Base-by-base conservation (phyloP, 306 rosid genomes). In the Clitoria ternatea region DNA sequence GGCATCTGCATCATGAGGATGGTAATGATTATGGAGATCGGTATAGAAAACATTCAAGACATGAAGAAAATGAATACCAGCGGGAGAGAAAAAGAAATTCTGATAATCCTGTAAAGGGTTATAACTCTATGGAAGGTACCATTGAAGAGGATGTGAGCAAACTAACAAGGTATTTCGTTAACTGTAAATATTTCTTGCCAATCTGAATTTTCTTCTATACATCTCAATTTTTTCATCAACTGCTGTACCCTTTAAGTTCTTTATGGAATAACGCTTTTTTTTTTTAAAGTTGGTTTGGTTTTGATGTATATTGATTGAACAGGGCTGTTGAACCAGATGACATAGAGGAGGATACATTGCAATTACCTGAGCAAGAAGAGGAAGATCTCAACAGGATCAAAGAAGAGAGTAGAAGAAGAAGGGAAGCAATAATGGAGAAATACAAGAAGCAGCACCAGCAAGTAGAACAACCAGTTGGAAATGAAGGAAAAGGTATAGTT, bases 401-500 rank as follows among this genome's bases (percentile, higher is more conserved):
- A 80, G 99, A 91, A 88, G 97, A 91, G 83, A 91, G 97, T 81
- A 84, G 87, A 68, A 91, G 90, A 70, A 78, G 96, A 81, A 89
- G 88, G 69, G 93, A 83, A 62, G 99, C 96, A 20, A 95, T 95
- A 80, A 79, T 95, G 80, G 97, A 89, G 76, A 95, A 95, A 85
- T 87, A 91, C 72, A 91, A 83, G 79, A 86, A 64, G 66, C 84
- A 79, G 90, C 79, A 56, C 70, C 90, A 85, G 80, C 81, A 71
- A 74, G 78, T 24, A 29, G 82, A 75, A 37, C 76, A 79, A 73
- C 71, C 29, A 2, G 77, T 63, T 61, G 79, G 76, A 70, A 79
- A 69, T 74, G 74, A 65, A 32, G 80, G 61, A 55, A 83, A 85
- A 72, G 92, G 97, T 90, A 75, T 30, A 9, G 44, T 14, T 23